Evolutionary conservation across 768 basidiomycete species (phyloP), one percentile per base, ranked within the genome.

Genomic region (Leccinum rimulosum): DNA sequence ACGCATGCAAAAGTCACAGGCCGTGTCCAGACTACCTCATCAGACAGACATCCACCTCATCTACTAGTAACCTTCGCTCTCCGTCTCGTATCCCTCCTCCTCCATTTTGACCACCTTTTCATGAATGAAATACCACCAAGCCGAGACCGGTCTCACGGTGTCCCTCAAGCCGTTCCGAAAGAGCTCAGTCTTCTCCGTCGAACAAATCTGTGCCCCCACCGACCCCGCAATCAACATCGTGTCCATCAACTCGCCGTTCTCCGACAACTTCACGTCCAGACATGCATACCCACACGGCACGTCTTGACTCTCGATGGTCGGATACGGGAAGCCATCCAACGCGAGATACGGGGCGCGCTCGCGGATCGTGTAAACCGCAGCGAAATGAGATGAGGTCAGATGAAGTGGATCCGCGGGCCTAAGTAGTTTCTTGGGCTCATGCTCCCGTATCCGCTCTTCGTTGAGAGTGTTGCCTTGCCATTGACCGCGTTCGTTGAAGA

Each of bases 381-480:
- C 67, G 15, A 73, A 73, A 15, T 66, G 70, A 3, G 68, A 55
- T 1, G 72, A 51, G 2, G 62, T 66, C 28, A 73, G 54, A 4
- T 67, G 65, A 1, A 66, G 63, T 1, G 68, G 70, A 11, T 73
- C 64, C 0, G 63, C 70, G 2, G 68, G 72, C 14, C 72, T 68
- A 3, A 73, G 64, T 14, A 74, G 68, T 36, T 73, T 74, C 58
- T 67, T 73, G 25, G 72, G 72, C 36, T 70, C 65, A 57, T 68
- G 68, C 33, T 67, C 64, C 51, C 64, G 62, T 8, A 66, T 58
- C 4, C 72, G 72, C 1, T 72, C 68, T 38, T 70, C 65, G 38
- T 66, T 74, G 55, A 73, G 65, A 25, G 50, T 53, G 58, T 70
- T 63, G 27, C 73, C 75, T 31, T 68, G 64, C 71, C 76, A 76